These are phyloP conservation scores for Helenozyma baotianmanensis DNA, from an alignment of 805 yeast species.

Conservation along the genomic window DNA sequence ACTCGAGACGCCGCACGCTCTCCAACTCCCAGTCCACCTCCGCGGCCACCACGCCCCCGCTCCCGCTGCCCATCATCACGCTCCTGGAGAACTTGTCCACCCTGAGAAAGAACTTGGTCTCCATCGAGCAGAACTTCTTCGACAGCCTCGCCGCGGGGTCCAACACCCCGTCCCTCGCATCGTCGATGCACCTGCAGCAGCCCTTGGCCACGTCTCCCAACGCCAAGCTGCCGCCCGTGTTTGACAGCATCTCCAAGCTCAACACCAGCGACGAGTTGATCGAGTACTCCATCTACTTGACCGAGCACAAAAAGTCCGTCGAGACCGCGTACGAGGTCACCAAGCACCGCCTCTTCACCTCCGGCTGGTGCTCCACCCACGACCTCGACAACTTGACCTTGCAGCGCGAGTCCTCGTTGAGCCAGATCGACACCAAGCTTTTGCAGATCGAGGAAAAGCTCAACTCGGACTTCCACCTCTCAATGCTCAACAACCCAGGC, in stretches of 20 bases:
- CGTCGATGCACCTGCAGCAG: not conserved
- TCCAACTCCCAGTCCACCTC: slow-evolving; percentile 15
- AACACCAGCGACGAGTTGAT: slow-evolving; percentile 22
- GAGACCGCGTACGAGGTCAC: slow-evolving; percentile 32
- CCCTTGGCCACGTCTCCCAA: not conserved
- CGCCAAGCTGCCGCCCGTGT: not conserved
- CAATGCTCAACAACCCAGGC: slow-evolving; percentile 18
- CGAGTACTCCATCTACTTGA: slow-evolving; percentile 29
- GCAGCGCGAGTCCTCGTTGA: slow-evolving; percentile 33
- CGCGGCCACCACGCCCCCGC: slow-evolving; percentile 32
- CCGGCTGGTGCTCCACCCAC: slow-evolving; percentile 42
- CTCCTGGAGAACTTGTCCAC: slow-evolving; percentile 31
- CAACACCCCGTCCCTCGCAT: not conserved
- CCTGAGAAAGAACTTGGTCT: slow-evolving; percentile 23
- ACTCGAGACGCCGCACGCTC: slow-evolving; percentile 18
- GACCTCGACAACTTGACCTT: slow-evolving; percentile 33
- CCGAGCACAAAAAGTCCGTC: slow-evolving; percentile 29
- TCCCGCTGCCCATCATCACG: slow-evolving; percentile 36
- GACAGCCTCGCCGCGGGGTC: slow-evolving; percentile 17
- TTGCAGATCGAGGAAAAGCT: slow-evolving; percentile 34
- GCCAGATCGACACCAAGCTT: slow-evolving; percentile 36
- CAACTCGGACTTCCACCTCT: slow-evolving; percentile 24
- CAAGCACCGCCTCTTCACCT: slow-evolving; percentile 24
- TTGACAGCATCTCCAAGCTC: slow-evolving; percentile 17
- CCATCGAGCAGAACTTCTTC: slow-evolving; percentile 34